Conservation (phyloP, 495 filamentous ascomycete genomes). For the Aspergillus indologenus region DNA sequence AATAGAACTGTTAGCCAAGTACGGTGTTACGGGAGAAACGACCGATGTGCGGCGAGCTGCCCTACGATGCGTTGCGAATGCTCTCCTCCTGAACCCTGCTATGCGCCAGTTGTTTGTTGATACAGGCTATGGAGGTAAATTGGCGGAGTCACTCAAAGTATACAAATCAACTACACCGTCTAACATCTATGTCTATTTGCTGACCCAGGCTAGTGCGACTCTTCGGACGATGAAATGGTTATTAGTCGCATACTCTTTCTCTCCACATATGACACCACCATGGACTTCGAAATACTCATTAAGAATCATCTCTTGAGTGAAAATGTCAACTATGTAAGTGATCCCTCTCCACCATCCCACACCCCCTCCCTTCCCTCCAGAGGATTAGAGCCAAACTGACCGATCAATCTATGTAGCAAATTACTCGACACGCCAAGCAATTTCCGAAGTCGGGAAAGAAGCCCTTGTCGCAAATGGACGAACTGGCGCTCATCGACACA, state of each 20-base stretch:
- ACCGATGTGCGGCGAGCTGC: slow-evolving; percentile 68
- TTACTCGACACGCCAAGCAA: slow-evolving; percentile 63
- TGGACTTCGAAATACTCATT: slow-evolving; percentile 67
- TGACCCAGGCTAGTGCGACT: slow-evolving; percentile 52
- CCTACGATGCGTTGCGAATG: slow-evolving; percentile 82
- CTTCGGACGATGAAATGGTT: slow-evolving; percentile 84
- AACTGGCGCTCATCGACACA: slow-evolving; percentile 78
- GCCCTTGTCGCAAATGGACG: slow-evolving; percentile 59
- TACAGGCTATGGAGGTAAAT: slow-evolving; percentile 66
- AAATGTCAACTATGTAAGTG: slow-evolving; percentile 57
- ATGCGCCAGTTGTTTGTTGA: slow-evolving; percentile 81
- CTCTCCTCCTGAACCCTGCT: slow-evolving; percentile 65
- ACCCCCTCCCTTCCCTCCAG: no score
- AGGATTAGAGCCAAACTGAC: neutral
- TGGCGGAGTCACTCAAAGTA: slow-evolving; percentile 69
- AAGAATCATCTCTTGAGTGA: slow-evolving; percentile 67
- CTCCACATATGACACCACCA: slow-evolving; percentile 74
- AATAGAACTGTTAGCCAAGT: slow-evolving; percentile 64
- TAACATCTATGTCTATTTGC: neutral
- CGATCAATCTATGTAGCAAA: slow-evolving; percentile 48
- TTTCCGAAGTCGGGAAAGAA: slow-evolving; percentile 46
- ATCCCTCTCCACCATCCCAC: neutral
- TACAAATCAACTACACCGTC: neutral
- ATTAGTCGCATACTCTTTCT: slow-evolving; percentile 79
- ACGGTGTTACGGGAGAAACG: slow-evolving; percentile 65